These are phyloP conservation scores for Scenedesmus sp. DNA, from an alignment of 163 green algal species.

Conservation along the genomic window DNA sequence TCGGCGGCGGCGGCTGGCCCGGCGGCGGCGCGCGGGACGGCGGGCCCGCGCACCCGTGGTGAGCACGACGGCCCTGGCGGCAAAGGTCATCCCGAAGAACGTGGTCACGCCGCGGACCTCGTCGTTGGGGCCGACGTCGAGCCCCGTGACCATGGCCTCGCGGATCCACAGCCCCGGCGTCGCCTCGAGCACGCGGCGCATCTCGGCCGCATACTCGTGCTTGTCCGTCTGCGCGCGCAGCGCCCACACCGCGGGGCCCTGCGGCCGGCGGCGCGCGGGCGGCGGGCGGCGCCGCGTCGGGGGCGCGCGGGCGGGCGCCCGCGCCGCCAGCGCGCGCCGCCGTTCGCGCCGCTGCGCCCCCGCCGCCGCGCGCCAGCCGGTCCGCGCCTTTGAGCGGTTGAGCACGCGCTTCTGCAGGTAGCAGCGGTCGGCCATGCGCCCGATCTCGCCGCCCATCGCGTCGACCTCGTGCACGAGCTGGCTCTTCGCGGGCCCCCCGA, in stretches of 20 bases:
- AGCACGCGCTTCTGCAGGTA: conserved; percentile 97
- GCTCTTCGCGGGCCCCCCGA: conserved; percentile 95
- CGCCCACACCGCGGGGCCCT: conserved; percentile 96
- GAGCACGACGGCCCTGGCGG: conserved; percentile 84
- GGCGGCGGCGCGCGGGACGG: too few relatives aligned
- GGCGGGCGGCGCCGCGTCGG: too few relatives aligned
- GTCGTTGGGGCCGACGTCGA: conserved; percentile 91
- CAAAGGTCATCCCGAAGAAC: conserved; percentile 92
- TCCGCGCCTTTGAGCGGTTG: conserved; percentile 88
- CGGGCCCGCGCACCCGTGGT: too few relatives aligned
- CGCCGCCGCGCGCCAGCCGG: too few relatives aligned
- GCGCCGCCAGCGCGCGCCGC: too few relatives aligned
- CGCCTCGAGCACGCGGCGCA: conserved; percentile 78
- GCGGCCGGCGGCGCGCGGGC: not conserved
- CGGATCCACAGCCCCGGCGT: conserved; percentile 87
- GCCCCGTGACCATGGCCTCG: conserved; percentile 92
- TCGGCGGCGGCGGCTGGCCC: too few relatives aligned
- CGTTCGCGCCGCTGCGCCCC: too few relatives aligned
- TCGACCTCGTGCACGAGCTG: conserved; percentile 99
- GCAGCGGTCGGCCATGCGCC: conserved; percentile 91
- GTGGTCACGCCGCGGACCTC: conserved; percentile 88
- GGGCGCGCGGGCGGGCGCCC: too few relatives aligned
- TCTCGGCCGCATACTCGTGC: conserved; percentile 83
- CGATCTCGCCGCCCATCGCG: conserved; percentile 95
- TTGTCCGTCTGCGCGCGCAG: conserved; percentile 98